Evolutionary conservation across 2,329 filamentous ascomycete genomes (phyloP).

Genomic region (Clonostachys rosea): DNA sequence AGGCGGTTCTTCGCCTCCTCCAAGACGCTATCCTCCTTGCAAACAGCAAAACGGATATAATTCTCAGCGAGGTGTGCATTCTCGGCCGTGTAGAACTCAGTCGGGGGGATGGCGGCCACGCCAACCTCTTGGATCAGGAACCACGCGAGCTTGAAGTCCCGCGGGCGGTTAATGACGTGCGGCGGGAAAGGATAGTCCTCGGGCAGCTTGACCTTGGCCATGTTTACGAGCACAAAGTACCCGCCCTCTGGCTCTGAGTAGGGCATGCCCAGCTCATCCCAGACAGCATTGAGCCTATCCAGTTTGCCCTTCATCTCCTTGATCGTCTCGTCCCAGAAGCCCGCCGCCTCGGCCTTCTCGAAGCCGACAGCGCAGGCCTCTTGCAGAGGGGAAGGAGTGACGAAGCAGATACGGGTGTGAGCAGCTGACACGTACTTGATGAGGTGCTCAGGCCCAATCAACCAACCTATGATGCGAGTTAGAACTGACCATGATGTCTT

Average conservation of each 20-base stretch:
- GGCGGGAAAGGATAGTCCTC: constrained; percentile 81
- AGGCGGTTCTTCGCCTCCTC: constrained; percentile 75
- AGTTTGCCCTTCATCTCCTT: constrained; percentile 88
- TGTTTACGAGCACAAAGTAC: constrained; percentile 95
- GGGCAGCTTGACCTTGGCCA: constrained; percentile 81
- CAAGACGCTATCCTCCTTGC: constrained; percentile 85
- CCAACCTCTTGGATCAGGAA: constrained; percentile 96
- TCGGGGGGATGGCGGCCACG: constrained; percentile 92
- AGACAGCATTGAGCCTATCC: constrained; percentile 78
- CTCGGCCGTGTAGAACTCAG: constrained; percentile 87
- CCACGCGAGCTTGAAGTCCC: constrained; percentile 94
- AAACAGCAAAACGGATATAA: constrained; percentile 92
- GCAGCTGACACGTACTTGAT: constrained; percentile 90
- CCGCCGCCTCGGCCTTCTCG: constrained; percentile 77
- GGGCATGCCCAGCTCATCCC: constrained; percentile 68
- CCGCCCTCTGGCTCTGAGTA: constrained; percentile 94
- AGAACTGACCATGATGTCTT: background rate
- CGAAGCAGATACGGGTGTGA: constrained; percentile 95
- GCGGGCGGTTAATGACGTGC: constrained; percentile 78
- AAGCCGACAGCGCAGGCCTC: constrained; percentile 93
- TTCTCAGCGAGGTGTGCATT: constrained; percentile 87
- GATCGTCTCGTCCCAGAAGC: constrained; percentile 84
- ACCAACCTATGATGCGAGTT: constrained; percentile 54
- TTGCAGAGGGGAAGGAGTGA: constrained; percentile 86
- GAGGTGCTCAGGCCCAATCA: constrained; percentile 83